Evolutionary conservation across 768 basidiomycete species (phyloP), one percentile per base, ranked within the genome.

Genomic region (Serpula lacrymans): DNA sequence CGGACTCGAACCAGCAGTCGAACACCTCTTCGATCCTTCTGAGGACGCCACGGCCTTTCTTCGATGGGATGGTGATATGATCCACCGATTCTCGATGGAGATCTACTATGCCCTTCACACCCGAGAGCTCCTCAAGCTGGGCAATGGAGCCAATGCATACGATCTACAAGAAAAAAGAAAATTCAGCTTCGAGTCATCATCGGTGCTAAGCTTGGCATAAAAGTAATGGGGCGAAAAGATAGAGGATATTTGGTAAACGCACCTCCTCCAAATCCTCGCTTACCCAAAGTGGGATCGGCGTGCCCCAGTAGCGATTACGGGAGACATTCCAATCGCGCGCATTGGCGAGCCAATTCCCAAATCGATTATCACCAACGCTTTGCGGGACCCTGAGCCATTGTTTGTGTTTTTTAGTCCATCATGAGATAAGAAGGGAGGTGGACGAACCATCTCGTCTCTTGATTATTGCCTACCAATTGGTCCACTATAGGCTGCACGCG

Each of bases 1-100:
- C 96, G 4, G 95, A 98, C 67, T 99, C 96, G 58, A 99, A 99
- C 96, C 96, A 99, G 57, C 96, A 99, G 59, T 99, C 96, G 58
- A 99, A 98, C 26, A 99, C 92, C 62, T 98, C 96, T 45, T 96
- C 90, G n/a, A 97, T 75, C 35, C 96, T 83, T 63, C 77, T 88
- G 17, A 99, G 67, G 9, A 65, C 63, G 12, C 95, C 95, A 53
- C 90, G 94, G 38, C 94, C 95, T 59, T 78, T 66, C 58, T 83
- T 70, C 14, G 93, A 96, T 8, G 95, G 96, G 54, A 98, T 97
- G 36, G 90, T 94, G 67, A 99, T 88, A 57, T 90, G 81, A 59
- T 98, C 94, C 54, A 99, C 92, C 55, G 81, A 89, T 48, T 99
- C 92, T 40, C 94, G 74, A 65, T 98, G 95, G 31, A 99, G 65